Evolutionary conservation across 2,329 filamentous ascomycete genomes (phyloP).

Genomic region (Penicillium sp.): DNA sequence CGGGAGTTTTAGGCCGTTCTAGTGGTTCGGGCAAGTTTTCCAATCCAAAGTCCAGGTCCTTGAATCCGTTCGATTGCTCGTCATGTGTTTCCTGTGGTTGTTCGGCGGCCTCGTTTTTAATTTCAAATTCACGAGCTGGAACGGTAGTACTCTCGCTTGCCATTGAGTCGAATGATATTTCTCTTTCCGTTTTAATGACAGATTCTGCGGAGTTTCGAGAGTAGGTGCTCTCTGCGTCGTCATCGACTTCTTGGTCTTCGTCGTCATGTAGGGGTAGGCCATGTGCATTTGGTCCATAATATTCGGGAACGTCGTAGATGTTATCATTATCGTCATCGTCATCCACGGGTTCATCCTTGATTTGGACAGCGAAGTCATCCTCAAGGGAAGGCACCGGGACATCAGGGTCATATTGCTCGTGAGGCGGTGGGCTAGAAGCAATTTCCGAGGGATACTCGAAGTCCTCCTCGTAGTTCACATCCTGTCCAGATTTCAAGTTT

Average conservation of each 20-base stretch:
- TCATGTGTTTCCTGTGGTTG: neutral
- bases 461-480: conserved; percentile 59
- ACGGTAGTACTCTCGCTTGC: conserved; percentile 31
- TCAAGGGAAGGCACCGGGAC: conserved; percentile 86
- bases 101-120: conserved; percentile 34
- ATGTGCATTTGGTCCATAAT: conserved; percentile 27
- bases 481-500: conserved; percentile 66
- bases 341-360: conserved; percentile 62
- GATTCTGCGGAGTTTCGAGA: conserved; percentile 42
- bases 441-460: conserved; percentile 59
- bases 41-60: conserved; percentile 48
- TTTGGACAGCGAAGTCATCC: conserved; percentile 57
- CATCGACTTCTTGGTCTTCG: conserved; percentile 37
- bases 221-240: conserved; percentile 57
- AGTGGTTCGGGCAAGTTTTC: conserved; percentile 33
- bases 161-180: conserved; percentile 19
- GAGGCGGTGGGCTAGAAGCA: conserved; percentile 56
- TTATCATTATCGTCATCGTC: conserved; percentile 58
- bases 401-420: conserved; percentile 72
- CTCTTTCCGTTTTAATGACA: conserved; percentile 20
- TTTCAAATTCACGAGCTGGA: conserved; percentile 23
- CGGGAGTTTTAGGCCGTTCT: conserved; percentile 37
- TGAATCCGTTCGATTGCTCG: conserved; percentile 17
- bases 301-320: conserved; percentile 65
- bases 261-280: conserved; percentile 47